These are phyloP conservation scores for Coniella lustricola DNA, from an alignment of 2,329 filamentous ascomycete genomes.

Conservation along the genomic window DNA sequence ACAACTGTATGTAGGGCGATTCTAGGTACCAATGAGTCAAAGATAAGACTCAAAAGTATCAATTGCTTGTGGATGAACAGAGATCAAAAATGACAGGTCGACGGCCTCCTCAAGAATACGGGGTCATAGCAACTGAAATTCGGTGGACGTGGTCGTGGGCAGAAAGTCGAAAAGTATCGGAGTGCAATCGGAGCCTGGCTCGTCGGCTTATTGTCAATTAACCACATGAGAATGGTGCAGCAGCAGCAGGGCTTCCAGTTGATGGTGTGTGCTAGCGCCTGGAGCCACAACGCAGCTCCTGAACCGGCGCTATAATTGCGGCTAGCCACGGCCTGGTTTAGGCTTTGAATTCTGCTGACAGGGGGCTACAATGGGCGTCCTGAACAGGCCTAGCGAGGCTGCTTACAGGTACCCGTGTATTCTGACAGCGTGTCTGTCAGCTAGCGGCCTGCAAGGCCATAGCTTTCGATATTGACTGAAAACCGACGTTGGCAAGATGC, in stretches of 20 bases:
- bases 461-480: background rate
- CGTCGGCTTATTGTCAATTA: background rate
- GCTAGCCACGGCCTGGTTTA: constrained; percentile 3
- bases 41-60: too few relatives aligned
- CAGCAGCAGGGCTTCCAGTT: background rate
- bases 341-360: background rate
- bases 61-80: background rate
- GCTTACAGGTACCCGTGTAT: background rate
- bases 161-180: background rate
- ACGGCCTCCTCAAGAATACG: background rate
- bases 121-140: background rate
- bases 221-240: background rate
- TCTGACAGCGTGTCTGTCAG: too few relatives aligned
- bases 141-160: background rate
- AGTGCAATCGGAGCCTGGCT: constrained; percentile 1
- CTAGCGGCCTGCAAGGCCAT: too few relatives aligned
- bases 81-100: constrained; percentile 1
- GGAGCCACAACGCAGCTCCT: background rate
- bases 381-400: constrained; percentile 9
- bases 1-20: too few relatives aligned
- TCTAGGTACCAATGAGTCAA: too few relatives aligned
- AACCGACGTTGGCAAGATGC: background rate
- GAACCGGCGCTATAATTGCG: constrained; percentile 5
- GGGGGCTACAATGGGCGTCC: background rate
- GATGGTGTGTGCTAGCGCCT: too few relatives aligned